These are phyloP conservation scores for Calvatia gigantea DNA, from an alignment of 768 basidiomycete species.

Conservation along the genomic window DNA sequence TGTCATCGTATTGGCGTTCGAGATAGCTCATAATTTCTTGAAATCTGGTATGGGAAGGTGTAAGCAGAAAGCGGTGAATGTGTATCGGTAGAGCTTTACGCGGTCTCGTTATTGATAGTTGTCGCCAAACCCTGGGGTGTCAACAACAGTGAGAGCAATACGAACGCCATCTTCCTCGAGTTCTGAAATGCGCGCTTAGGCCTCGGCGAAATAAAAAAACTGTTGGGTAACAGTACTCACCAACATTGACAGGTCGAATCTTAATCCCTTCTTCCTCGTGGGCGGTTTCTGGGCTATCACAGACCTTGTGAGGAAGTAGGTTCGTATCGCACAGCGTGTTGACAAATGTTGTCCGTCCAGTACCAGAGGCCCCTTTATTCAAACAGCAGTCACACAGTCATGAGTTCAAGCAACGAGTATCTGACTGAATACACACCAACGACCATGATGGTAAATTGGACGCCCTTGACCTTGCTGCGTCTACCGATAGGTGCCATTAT, in stretches of 20 bases:
- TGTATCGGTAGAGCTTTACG: slow-evolving; percentile 43
- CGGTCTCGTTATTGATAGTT: slow-evolving; percentile 86
- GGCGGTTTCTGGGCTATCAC: slow-evolving; percentile 63
- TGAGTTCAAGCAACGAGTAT: slow-evolving; percentile 3
- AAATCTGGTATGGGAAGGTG: slow-evolving; percentile 47
- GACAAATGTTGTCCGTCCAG: slow-evolving; percentile 86
- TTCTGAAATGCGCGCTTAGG: slow-evolving; percentile 48
- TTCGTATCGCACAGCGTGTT: slow-evolving; percentile 87
- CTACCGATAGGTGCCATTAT: slow-evolving; percentile 49
- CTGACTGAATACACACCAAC: slow-evolving; percentile 56
- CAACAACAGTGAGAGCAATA: slow-evolving; percentile 86
- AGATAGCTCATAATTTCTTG: slow-evolving; percentile 84
- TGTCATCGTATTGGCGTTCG: slow-evolving; percentile 91
- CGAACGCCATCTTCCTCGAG: slow-evolving; percentile 90
- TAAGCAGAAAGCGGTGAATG: not conserved
- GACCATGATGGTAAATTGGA: slow-evolving; percentile 87
- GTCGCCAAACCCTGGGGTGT: slow-evolving; percentile 91
- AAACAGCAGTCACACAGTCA: slow-evolving; percentile 8
- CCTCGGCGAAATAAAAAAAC: not conserved
- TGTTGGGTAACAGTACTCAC: slow-evolving; percentile 35
- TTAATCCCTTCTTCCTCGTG: slow-evolving; percentile 73
- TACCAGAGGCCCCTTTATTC: slow-evolving; percentile 74
- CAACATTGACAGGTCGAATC: slow-evolving; percentile 81
- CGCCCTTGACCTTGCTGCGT: slow-evolving; percentile 83
- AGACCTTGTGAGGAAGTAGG: slow-evolving; percentile 66